Evolutionary conservation across 2,329 filamentous ascomycete species (phyloP), one percentile per base, ranked within the genome.

Genomic region (Trichophyton verrucosum): DNA sequence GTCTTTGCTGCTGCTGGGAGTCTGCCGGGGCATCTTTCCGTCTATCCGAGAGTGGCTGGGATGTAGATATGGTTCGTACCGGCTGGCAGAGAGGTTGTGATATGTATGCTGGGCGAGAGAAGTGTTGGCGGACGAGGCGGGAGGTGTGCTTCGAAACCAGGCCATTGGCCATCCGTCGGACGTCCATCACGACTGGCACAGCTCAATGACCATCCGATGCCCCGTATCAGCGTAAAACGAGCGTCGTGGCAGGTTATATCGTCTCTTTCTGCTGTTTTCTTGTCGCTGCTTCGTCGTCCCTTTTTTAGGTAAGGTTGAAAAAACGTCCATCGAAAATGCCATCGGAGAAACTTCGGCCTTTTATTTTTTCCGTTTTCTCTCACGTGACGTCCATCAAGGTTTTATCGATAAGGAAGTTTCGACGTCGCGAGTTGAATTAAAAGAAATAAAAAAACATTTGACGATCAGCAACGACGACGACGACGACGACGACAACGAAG

Each of bases 151-250:
- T 57, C 55, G 33, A 57, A 30, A 42, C 60, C 15, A 61, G 58
- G 59, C 59, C 61, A 63, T 63, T 63, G 59, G 40, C 24, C 20
- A 64, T 46, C n/a, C 61, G 59, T 56, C 64, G 62, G 42, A 58
- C 33, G 51, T 65, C 62, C 64, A 65, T 65, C 22, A 8, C 36
- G 53, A 17, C 36, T 8, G 55, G 38, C 13, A 38, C 33, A 17
- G 22, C 9, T 38, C 24, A 38, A 8, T 15, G 27, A 33, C 24
- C 24, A 15, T 47, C 44, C 44, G 4, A 9, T 13, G 24, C 1
- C 3, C 9, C 9, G 20, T 17, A 47, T 24, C 44, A 24, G 20
- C 7, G 27, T 53, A 24, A 30, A 53, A 33, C 11, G 24, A 33
- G 49, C 49, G 49, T 53, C 22, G 49, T n/a, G 3, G 24, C 20